Base-by-base conservation (phyloP, 2,329 filamentous ascomycete species). In the Blastomyces parvus region DNA sequence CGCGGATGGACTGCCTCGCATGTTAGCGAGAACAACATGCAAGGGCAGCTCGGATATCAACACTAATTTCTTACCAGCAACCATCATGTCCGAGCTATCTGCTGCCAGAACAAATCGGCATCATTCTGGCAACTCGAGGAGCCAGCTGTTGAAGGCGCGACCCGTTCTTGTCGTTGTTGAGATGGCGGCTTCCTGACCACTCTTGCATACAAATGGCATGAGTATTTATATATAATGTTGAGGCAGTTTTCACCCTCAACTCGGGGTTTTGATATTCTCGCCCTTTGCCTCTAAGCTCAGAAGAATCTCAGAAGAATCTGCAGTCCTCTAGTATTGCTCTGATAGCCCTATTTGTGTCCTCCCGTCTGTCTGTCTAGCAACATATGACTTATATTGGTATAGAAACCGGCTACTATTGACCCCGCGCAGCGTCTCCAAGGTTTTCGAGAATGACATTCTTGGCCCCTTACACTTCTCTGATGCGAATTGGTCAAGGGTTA, bases 401-500 rank as follows among this genome's bases (percentile, higher is more conserved):
- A 52, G 5, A 30, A 52, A 27, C 48, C 25, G 7, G 44, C 4
- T 25, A 17, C 25, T 27, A 30, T 52, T 52, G 48, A 27, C 30
- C 22, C 22, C 13, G n/a, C 27, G 25, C 25, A 50, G 9, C 9
- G 3, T 11, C 22, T 17, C 48, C 13, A 52, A 30, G 48, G 48
- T 17, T 13, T 52, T 42, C 48, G 44, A 65, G 58, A 14, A 74
- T 74, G 72, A 69, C 70, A 36, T 72, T 72, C 55, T 71, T 72
- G 19, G 74, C 73, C 9, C 74, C 74, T 27, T 76, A 76, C 65
- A 74, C 71, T 56, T 73, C 73, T 70, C 68, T 70, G 53, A 76
- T 76, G 74, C 71, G 74, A 64, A 65, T 76, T 67, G 69, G 73
- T 68, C 63, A 67, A 64, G 68, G 65, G 65, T 67, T 17, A 50